Conservation (phyloP, 495 filamentous ascomycete species). For the Cercophora samala region DNA sequence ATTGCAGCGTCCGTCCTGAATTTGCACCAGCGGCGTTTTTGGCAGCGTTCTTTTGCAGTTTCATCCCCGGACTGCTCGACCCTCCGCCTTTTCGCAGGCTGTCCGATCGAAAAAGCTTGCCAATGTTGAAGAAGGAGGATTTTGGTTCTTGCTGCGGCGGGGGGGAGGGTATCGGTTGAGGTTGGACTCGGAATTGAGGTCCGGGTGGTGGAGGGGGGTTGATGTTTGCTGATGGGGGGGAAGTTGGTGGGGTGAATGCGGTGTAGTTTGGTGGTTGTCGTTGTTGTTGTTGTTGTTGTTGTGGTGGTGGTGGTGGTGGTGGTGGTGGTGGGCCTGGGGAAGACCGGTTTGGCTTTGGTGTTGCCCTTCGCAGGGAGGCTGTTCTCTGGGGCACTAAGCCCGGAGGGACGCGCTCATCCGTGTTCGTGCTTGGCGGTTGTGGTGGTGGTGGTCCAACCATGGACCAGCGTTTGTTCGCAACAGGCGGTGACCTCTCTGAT, state of each 20-base stretch:
- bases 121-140: neutral
- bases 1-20: conserved; percentile 4
- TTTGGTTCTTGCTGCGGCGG: neutral
- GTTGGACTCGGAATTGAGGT: neutral
- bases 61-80: neutral
- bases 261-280: neutral
- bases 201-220: too few relatives aligned
- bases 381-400: neutral
- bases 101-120: neutral
- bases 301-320: neutral
- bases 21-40: neutral
- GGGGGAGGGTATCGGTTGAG: neutral
- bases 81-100: neutral
- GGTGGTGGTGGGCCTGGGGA: neutral
- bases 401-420: neutral
- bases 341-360: neutral
- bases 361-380: neutral
- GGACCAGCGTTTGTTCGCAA: neutral
- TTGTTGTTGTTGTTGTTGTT: too few relatives aligned
- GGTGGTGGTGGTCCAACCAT: neutral
- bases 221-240: neutral
- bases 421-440: neutral
- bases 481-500: neutral
- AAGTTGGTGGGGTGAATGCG: neutral
- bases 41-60: neutral